Base-by-base conservation (phyloP, 768 basidiomycete species). In the Rhodotorula sphaerocarpa region DNA sequence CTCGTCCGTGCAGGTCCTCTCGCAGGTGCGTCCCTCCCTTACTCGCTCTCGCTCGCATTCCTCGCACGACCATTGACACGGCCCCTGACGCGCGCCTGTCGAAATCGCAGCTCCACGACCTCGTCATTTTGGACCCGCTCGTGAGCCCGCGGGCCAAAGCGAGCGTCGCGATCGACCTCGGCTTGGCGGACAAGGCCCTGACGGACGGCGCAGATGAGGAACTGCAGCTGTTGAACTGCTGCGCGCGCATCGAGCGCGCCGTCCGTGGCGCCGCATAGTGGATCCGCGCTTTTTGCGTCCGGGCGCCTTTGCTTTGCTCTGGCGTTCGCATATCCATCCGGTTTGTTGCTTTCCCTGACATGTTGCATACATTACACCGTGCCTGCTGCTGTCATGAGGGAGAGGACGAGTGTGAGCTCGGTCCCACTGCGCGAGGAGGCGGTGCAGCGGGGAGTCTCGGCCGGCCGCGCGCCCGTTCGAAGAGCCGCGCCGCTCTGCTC, bases 161-260 rank as follows among this genome's bases (percentile, higher is more conserved):
- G 18, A 76, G 76, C 34, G 86, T 87, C 63, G 88, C 87, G 5
- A 78, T 95, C 25, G 83, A 83, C 6, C 85, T 99, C 67, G 95
- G 90, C 5, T 90, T 95, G 74, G 90, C 89, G 31, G 95, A 99
- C 76, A 97, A 97, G 75, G 89, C 88, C 0, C 77, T 99, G 28
- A 89, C 87, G 69, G 93, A 97, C 66, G 95, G 95, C 1, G 91
- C 88, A 21, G 95, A 99, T 71, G 95, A 99, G 75, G 95, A 96
- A 74, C 77, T 99, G 28, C 95, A 93, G 85, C 82, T 88, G 36
- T 77, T 99, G 20, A 88, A 95, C 72, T 85, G 90, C 39, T 90
- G 84, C n/a, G 75, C 95, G 55, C 80, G 82, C 28, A 79, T 93
- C 34, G 61, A 54, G 28, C 60, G 51, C 5, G 50, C 55, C 7